A percentile compares a stretch with the other conserved stretches of the same genome.
These are phyloP conservation scores for Nelumbo lutea DNA, from an alignment of 164 flowering plant species.

Conservation along the genomic window DNA sequence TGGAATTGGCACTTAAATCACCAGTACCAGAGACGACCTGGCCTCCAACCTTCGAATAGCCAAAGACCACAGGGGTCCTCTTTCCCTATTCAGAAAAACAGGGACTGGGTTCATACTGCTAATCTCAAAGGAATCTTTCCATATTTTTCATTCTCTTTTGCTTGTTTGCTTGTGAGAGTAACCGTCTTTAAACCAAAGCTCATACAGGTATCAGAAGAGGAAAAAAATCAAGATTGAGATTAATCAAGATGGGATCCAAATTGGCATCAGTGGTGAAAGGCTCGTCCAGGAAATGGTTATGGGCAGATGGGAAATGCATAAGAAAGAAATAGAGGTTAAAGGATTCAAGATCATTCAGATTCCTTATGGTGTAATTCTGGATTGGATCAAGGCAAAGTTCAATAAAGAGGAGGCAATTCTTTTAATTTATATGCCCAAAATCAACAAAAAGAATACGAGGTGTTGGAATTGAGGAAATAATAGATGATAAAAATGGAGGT, in stretches of 20 bases:
- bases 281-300: conserved; percentile 35
- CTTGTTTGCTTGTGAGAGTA: no score
- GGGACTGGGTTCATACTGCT: no score
- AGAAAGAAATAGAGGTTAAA: conserved; percentile 28
- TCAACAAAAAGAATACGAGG: conserved; percentile 36
- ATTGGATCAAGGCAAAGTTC: conserved; percentile 43
- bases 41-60: no score
- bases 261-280: conserved; percentile 37
- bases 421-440: conserved; percentile 44
- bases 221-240: conserved; percentile 37
- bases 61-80: no score
- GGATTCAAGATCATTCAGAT: conserved; percentile 47
- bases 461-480: conserved; percentile 34
- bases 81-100: no score
- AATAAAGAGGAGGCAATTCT: conserved; percentile 32
- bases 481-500: conserved; percentile 16
- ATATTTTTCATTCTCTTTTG: no score
- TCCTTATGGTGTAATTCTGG: conserved; percentile 48
- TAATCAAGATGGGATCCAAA: conserved; percentile 41
- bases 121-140: no score
- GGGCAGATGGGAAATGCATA: conserved; percentile 26
- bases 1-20: background rate
- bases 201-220: conserved; percentile 34
- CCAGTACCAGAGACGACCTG: no score
- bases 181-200: no score